Percentiles rank a stretch among this genome's conserved stretches.
phyloP scores from a whole-genome alignment of 2,329 filamentous ascomycete genomes.

The Hypoxylon sp. region DNA sequence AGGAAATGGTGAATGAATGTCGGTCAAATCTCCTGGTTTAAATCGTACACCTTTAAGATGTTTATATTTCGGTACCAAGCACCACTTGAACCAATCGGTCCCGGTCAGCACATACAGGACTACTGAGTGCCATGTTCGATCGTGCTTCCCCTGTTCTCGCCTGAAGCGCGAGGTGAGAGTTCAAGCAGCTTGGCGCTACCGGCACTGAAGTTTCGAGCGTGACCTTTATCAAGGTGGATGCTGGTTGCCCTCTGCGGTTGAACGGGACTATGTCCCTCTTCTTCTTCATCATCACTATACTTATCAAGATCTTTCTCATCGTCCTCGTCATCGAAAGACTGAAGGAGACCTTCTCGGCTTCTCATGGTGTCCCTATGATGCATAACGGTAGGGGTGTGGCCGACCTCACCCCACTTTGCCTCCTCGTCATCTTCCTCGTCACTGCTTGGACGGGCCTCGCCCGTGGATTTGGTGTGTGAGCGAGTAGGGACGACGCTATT shows the following conservation, averaged over 20 bases:
- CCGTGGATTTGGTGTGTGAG: slow-evolving; percentile 61
- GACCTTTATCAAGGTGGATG: slow-evolving; percentile 75
- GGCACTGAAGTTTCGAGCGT: slow-evolving; percentile 80
- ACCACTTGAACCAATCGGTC: slow-evolving; percentile 21
- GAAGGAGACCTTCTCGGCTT: slow-evolving; percentile 67
- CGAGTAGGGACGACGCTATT: slow-evolving; percentile 63
- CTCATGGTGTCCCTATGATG: slow-evolving; percentile 63
- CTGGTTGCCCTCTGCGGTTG: slow-evolving; percentile 77
- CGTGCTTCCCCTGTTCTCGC: slow-evolving; percentile 63
- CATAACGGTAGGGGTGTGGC: slow-evolving; percentile 66
- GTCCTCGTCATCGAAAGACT: slow-evolving; percentile 57
- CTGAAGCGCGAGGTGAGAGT: slow-evolving; percentile 70
- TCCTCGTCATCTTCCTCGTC: slow-evolving; percentile 70
- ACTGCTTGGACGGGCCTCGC: slow-evolving; percentile 69
- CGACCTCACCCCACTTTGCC: slow-evolving; percentile 68
- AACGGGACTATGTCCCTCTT: slow-evolving; percentile 50
- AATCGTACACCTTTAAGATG: slow-evolving; percentile 25
- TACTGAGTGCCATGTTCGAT: slow-evolving; percentile 53
- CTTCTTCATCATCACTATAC: slow-evolving; percentile 52
- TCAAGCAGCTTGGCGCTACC: slow-evolving; percentile 83
- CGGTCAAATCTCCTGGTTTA: slow-evolving; percentile 44
- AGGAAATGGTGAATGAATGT: slow-evolving; percentile 53
- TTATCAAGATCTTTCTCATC: slow-evolving; percentile 52
- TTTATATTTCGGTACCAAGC: slow-evolving; percentile 28
- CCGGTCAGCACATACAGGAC: slow-evolving; percentile 17